These are phyloP conservation scores for Trametes elegans DNA, from an alignment of 768 basidiomycete genomes.

Conservation along the genomic window DNA sequence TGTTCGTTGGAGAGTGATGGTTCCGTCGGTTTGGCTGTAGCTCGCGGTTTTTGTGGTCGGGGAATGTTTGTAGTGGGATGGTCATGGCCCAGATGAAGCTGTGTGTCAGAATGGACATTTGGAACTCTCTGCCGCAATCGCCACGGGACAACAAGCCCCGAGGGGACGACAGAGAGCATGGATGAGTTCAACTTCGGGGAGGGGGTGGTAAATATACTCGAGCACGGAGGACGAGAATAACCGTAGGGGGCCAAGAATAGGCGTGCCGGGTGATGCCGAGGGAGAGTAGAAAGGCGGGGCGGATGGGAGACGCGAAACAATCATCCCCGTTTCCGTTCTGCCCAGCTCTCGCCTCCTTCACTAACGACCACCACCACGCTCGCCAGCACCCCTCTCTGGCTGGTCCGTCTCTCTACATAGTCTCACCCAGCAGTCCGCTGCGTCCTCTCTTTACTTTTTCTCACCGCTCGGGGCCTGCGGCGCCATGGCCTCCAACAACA, in stretches of 20 bases:
- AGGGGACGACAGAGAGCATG: not conserved
- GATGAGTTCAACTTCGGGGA: not conserved
- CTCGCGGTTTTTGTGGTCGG: not conserved
- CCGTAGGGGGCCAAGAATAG: constrained; percentile 9
- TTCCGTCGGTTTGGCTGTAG: no score
- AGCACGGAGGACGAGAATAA: not conserved
- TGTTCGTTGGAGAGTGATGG: constrained; percentile 29
- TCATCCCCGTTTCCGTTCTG: constrained; percentile 1
- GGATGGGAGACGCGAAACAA: not conserved
- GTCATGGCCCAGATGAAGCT: not conserved
- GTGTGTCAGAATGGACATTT: not conserved
- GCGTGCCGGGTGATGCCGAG: constrained; percentile 9
- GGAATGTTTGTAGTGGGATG: no score
- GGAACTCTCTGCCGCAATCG: not conserved
- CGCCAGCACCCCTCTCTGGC: constrained; percentile 7
- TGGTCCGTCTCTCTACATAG: constrained; percentile 5
- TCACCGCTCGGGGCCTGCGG: constrained; percentile 15
- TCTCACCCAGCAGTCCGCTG: constrained; percentile 17
- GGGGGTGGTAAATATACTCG: not conserved
- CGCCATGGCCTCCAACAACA: constrained; percentile 41
- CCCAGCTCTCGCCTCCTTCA: constrained; percentile 8
- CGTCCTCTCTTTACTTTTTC: constrained; percentile 24
- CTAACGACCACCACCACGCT: constrained; percentile 17
- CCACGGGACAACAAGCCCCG: not conserved
- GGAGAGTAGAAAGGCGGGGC: constrained; percentile 3